A percentile compares a stretch with the other conserved stretches of the same genome.
These are phyloP conservation scores for Scenedesmus sp. DNA, from an alignment of 163 green algal genomes.

Conservation along the genomic window DNA sequence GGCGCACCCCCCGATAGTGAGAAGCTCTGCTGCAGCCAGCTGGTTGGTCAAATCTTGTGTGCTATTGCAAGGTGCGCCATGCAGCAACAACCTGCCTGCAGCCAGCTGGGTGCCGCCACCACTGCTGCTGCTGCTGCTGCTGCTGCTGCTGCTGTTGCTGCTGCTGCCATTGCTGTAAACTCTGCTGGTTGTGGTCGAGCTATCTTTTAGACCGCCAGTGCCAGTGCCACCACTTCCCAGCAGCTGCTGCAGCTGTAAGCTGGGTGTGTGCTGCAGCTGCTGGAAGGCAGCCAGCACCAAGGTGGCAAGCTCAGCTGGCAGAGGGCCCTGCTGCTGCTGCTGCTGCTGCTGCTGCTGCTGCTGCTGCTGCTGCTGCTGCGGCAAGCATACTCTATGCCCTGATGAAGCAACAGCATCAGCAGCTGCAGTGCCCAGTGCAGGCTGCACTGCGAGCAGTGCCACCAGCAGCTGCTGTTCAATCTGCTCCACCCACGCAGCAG, in stretches of 20 bases:
- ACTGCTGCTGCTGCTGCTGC: neutral
- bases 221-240: neutral
- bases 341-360: too few species aligned
- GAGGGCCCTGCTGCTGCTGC: neutral
- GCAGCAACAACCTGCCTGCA: neutral
- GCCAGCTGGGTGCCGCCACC: neutral
- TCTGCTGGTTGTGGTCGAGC: neutral
- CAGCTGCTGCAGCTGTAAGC: neutral
- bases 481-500: neutral
- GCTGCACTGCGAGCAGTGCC: neutral
- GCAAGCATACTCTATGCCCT: neutral
- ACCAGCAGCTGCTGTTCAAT: neutral
- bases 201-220: neutral
- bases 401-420: neutral
- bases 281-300: neutral
- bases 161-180: neutral
- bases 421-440: neutral
- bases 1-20: neutral
- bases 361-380: constrained; percentile 9
- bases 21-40: neutral
- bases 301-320: neutral
- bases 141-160: neutral
- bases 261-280: constrained; percentile 10
- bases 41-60: neutral
- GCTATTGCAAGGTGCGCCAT: neutral